Evolutionary conservation across 352 stramenopile species (phyloP), one percentile per base, ranked within the genome.

Genomic region (Phytophthora cryptogea): DNA sequence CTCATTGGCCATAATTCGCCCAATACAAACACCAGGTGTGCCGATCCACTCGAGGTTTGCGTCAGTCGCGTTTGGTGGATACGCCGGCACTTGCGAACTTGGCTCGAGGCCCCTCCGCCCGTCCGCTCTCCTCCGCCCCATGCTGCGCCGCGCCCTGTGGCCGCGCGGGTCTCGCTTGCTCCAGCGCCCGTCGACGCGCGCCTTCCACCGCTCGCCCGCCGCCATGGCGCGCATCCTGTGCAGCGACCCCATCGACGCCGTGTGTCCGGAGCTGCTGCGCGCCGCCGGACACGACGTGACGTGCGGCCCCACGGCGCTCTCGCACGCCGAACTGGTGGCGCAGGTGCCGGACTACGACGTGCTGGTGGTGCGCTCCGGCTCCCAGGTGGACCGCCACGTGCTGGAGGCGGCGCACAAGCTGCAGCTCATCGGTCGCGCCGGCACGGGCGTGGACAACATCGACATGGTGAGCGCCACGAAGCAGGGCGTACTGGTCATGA

Each of bases 401-500:
- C 68, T 94, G 41, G 85, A 90, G 10, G 84, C 83, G 7, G 83
- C 66, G 14, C 44, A 59, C 11, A 45, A 68, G 37, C 69, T 96
- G 49, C 79, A 89, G 63, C 76, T 98, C 56, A 94, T 98, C 50
- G 92, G 88, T 6, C 83, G 91, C 57, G 90, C 91, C 44, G 91
- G 92, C 46, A 96, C 90, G 31, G 91, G 93, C 61, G 83, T 97
- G 27, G 93, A 98, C 80, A 98, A 98, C 78, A 97, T 98, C 59
- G 90, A 98, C 73, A 78, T 97, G 36, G 74, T 92, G 37, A 80
- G 80, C 52, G 89, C 93, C 39, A 97, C 93, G 16, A 92, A 91
- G 59, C 76, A 92, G 49, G 83, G 96, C 52, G 96, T 98, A 59
- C 83, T 97, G 40, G 96, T 99, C 45, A 96, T 99, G 67, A 98